These are phyloP conservation scores for Penicillium concentricum DNA, from an alignment of 2,329 filamentous ascomycete genomes.

Conservation along the genomic window DNA sequence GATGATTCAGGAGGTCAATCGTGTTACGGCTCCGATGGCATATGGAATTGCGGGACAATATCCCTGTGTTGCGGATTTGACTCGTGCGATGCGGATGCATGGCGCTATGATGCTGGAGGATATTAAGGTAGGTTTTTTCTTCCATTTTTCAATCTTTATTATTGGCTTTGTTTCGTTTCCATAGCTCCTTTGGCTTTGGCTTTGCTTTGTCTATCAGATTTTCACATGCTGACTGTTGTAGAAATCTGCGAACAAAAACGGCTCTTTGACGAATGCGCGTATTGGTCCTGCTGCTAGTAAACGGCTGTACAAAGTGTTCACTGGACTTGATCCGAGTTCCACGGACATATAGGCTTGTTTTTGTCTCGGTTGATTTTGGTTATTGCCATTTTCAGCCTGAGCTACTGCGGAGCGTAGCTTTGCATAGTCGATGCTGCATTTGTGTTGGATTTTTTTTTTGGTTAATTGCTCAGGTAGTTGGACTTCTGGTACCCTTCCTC, in stretches of 20 bases:
- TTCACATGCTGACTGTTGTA: slow-evolving; percentile 14
- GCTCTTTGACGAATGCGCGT: slow-evolving; percentile 44
- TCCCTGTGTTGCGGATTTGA: slow-evolving; percentile 56
- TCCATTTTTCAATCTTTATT: neutral
- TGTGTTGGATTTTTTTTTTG: neutral
- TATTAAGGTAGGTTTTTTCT: slow-evolving; percentile 44
- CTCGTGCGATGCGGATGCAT: slow-evolving; percentile 56
- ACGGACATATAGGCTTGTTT: slow-evolving; percentile 40
- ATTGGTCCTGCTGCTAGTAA: slow-evolving; percentile 50
- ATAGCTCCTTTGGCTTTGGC: neutral
- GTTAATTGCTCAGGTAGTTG: neutral
- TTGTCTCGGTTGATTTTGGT: neutral
- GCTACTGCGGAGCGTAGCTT: neutral
- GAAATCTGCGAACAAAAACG: slow-evolving; percentile 51
- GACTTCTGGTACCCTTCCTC: neutral
- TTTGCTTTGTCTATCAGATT: neutral
- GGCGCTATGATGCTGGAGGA: slow-evolving; percentile 64
- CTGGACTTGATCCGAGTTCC: slow-evolving; percentile 45
- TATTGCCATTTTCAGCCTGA: neutral
- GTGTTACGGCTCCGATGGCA: slow-evolving; percentile 70
- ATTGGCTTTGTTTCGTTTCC: neutral
- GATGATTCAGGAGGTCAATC: slow-evolving; percentile 73
- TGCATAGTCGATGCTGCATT: neutral
- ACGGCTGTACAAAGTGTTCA: slow-evolving; percentile 51
- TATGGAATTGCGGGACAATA: slow-evolving; percentile 66